These are phyloP conservation scores for Massospora cicadina DNA, from an alignment of 371 early-diverging fungal genomes.

Conservation along the genomic window DNA sequence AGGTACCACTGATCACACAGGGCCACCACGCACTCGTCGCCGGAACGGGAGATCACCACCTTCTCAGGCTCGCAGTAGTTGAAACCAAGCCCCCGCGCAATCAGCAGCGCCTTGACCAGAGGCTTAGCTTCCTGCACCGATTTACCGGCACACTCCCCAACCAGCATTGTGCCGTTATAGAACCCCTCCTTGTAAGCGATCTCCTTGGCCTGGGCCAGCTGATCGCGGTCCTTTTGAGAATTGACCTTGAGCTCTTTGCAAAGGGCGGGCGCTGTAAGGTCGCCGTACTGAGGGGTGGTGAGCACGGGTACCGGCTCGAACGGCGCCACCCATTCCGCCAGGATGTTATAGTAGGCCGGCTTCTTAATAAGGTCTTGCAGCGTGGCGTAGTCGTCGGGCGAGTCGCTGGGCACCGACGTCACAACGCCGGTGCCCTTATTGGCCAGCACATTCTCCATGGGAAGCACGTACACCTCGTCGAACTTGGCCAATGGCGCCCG, in stretches of 20 bases:
- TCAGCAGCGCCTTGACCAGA: conserved; percentile 54
- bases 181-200: conserved; percentile 95
- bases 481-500: conserved; percentile 72
- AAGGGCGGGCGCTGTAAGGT: conserved; percentile 62
- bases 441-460: conserved; percentile 88
- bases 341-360: conserved; percentile 75
- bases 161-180: conserved; percentile 76
- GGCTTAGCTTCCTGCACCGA: conserved; percentile 87
- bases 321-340: conserved; percentile 68
- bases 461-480: conserved; percentile 75
- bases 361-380: conserved; percentile 85
- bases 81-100: conserved; percentile 56
- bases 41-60: conserved; percentile 89
- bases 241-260: conserved; percentile 85
- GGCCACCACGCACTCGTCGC: conserved; percentile 97
- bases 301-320: conserved; percentile 78
- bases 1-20: conserved; percentile 99
- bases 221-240: conserved; percentile 81
- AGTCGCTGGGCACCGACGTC: conserved; percentile 95
- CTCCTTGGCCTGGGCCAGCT: conserved; percentile 88
- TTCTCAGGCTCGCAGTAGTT: conserved; percentile 94
- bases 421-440: conserved; percentile 98
- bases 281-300: conserved; percentile 67
- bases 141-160: conserved; percentile 63
- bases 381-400: conserved; percentile 91